Evolutionary conservation across 805 yeast genomes (phyloP).

Genomic region (Candida maris): DNA sequence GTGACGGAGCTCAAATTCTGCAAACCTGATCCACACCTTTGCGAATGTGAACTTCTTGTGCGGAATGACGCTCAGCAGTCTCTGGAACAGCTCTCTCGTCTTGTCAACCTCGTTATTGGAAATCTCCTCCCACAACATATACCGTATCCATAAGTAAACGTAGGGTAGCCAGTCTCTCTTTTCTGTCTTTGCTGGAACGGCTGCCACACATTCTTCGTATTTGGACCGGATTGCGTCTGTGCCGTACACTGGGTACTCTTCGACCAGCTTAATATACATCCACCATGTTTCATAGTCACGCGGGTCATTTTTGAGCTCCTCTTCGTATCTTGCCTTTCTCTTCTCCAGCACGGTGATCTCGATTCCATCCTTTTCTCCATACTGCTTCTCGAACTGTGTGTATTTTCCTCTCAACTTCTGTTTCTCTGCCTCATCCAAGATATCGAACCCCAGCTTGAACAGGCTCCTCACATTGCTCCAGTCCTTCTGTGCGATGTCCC

Average conservation of each 20-base stretch:
- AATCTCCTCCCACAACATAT: slow-evolving; percentile 60
- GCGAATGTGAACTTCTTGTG: slow-evolving; percentile 61
- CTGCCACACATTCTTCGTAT: slow-evolving; percentile 43
- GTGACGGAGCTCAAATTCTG: slow-evolving; percentile 72
- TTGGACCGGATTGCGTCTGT: slow-evolving; percentile 31
- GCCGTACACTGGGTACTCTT: slow-evolving; percentile 31
- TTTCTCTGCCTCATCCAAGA: slow-evolving; percentile 31
- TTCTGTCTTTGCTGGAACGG: slow-evolving; percentile 35
- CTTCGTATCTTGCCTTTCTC: slow-evolving; percentile 54
- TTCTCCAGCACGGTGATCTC: slow-evolving; percentile 50
- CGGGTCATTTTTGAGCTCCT: slow-evolving; percentile 42
- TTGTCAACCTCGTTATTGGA: slow-evolving; percentile 35
- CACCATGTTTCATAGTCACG: slow-evolving; percentile 81
- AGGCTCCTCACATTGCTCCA: slow-evolving; percentile 60
- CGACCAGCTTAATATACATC: slow-evolving; percentile 55
- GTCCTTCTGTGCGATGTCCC: slow-evolving; percentile 64
- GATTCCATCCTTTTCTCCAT: slow-evolving; percentile 54
- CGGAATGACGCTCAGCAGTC: slow-evolving; percentile 49
- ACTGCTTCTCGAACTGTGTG: slow-evolving; percentile 61
- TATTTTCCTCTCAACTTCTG: slow-evolving; percentile 40
- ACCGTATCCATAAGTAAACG: slow-evolving; percentile 66
- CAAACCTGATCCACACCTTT: slow-evolving; percentile 67
- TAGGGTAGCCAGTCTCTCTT: slow-evolving; percentile 61
- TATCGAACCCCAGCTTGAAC: slow-evolving; percentile 47
- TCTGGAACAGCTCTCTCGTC: slow-evolving; percentile 50